These are phyloP conservation scores for Nicotiana sylvestris DNA, from an alignment of 257 asterid genomes.

Conservation along the genomic window DNA sequence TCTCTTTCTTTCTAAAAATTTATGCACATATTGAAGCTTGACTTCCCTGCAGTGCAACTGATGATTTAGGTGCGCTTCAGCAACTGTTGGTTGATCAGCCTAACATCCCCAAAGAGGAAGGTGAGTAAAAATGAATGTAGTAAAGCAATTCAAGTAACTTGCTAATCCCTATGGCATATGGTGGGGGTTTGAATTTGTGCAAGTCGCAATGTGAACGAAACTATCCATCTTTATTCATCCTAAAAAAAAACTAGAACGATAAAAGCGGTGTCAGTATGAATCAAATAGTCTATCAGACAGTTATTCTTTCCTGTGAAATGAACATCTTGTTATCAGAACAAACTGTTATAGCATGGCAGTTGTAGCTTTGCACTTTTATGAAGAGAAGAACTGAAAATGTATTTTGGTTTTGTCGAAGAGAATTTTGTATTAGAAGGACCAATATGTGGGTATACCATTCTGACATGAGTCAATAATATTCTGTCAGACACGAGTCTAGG, in stretches of 20 bases:
- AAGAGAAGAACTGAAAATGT: neutral
- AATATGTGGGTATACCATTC: neutral
- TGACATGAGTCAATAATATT: neutral
- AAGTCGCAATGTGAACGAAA: neutral
- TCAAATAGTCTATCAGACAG: neutral
- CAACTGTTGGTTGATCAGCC: constrained; percentile 80
- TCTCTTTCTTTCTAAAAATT: neutral
- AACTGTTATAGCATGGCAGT: neutral
- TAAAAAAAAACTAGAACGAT: neutral
- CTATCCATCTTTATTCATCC: neutral
- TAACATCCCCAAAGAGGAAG: constrained; percentile 75
- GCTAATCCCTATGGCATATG: neutral
- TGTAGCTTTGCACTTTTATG: neutral
- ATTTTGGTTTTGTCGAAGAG: neutral
- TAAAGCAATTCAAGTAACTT: neutral
- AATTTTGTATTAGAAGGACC: neutral
- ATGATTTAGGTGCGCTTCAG: constrained; percentile 54
- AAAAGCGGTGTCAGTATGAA: neutral
- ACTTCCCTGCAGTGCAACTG: constrained; percentile 42
- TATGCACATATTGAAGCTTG: neutral
- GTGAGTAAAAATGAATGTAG: constrained; percentile 21
- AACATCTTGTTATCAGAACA: neutral
- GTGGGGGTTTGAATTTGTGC: neutral
- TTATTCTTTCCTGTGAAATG: neutral
- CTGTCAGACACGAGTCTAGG: neutral